phyloP scores from a whole-genome alignment of 306 rosid genomes.

The Glycine tomentella region DNA sequence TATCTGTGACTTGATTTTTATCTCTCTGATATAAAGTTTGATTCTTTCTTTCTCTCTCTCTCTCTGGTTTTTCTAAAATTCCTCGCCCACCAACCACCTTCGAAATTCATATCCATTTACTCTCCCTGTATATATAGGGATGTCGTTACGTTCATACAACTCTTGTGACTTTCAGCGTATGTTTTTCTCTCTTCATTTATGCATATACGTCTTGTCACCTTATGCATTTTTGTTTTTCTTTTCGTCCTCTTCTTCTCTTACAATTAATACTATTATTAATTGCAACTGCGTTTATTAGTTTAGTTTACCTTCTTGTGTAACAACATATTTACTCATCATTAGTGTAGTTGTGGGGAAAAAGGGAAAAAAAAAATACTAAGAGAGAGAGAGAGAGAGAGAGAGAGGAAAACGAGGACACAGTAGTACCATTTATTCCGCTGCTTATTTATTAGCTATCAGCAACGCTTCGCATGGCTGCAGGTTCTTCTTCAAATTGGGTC shows the following conservation, averaged over 20 bases:
- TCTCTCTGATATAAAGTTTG: neutral
- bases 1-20: constrained; percentile 65
- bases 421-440: constrained; percentile 27
- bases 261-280: constrained; percentile 46
- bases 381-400: no score
- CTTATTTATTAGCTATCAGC: no score
- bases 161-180: constrained; percentile 57
- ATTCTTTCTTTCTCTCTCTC: constrained; percentile 23
- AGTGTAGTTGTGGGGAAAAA: no score
- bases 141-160: constrained; percentile 50
- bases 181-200: constrained; percentile 44
- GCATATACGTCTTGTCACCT: no score
- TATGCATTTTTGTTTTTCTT: constrained; percentile 13
- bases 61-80: constrained; percentile 53
- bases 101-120: constrained; percentile 49
- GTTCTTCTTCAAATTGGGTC: constrained; percentile 56
- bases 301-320: no score
- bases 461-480: no score
- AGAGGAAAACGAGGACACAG: neutral
- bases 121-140: constrained; percentile 34
- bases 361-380: no score
- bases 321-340: no score
- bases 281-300: constrained; percentile 39
- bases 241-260: constrained; percentile 43
- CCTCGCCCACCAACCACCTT: constrained; percentile 58